Conservation (phyloP, 495 filamentous ascomycete genomes). For the Aspergillus homomorphus region DNA sequence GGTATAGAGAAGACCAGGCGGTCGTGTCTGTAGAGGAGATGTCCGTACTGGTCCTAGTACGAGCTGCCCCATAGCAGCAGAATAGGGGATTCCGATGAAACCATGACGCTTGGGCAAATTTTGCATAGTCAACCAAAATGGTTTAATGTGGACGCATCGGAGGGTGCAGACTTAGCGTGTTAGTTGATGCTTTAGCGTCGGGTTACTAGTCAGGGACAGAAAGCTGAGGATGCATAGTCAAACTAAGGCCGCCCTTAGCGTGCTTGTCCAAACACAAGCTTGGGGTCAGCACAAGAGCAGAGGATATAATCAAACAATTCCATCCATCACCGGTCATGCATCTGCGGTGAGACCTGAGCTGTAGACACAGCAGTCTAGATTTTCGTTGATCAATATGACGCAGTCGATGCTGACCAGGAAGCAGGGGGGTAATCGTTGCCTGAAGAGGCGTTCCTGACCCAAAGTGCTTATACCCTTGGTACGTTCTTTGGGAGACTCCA, state of each 20-base stretch:
- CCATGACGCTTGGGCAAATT: not conserved
- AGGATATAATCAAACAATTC: not conserved
- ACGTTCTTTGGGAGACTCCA: conserved; percentile 12
- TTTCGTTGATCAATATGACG: not conserved
- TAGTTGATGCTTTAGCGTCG: conserved; percentile 1
- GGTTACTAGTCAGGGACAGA: conserved; percentile 11
- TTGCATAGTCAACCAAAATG: not conserved
- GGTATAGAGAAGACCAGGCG: not conserved
- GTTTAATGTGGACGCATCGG: not conserved
- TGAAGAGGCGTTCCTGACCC: conserved; percentile 20
- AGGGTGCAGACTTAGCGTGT: not conserved
- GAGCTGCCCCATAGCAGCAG: not conserved
- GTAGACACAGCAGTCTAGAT: not conserved
- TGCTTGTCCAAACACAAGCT: not conserved
- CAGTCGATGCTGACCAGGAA: not conserved
- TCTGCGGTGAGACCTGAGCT: not conserved
- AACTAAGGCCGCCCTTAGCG: conserved; percentile 5
- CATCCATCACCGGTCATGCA: not conserved
- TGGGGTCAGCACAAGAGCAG: not conserved
- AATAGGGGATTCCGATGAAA: not conserved
- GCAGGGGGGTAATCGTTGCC: conserved; percentile 19
- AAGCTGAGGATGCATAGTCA: conserved; percentile 7
- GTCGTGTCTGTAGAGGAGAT: not conserved
- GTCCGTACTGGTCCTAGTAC: not conserved
- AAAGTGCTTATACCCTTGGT: conserved; percentile 12